Conservation (phyloP, 192 early-diverging fungal species). For the Coemansia sp. region DNA sequence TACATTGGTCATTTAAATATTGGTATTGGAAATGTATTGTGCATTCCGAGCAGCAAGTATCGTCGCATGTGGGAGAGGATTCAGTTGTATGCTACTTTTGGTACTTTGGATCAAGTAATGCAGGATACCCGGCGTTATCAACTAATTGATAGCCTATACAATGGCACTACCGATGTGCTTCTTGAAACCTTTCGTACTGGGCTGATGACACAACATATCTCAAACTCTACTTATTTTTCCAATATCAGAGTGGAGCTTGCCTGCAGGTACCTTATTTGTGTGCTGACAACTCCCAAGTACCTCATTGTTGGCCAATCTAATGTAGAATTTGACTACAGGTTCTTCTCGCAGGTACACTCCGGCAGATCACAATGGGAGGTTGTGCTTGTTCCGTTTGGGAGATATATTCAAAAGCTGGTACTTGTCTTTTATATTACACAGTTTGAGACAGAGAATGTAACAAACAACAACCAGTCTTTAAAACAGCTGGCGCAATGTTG, state of each 20-base stretch:
- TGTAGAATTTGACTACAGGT: not conserved
- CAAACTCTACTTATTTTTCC: not conserved
- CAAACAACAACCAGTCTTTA: not conserved
- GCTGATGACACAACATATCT: not conserved
- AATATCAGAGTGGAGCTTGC: not conserved
- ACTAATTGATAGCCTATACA: slow-evolving; percentile 8
- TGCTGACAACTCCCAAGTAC: not conserved
- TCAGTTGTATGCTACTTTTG: slow-evolving; percentile 4
- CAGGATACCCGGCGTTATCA: slow-evolving; percentile 3
- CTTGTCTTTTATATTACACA: not conserved
- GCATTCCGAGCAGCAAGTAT: not conserved
- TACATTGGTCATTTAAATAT: not conserved
- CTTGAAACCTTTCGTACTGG: not conserved
- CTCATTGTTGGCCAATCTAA: not conserved
- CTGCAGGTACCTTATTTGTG: slow-evolving; percentile 2
- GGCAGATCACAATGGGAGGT: not conserved
- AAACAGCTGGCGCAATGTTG: not conserved
- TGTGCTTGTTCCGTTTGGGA: not conserved
- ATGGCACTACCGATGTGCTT: not conserved
- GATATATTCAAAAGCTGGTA: not conserved
- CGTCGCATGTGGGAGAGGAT: slow-evolving; percentile 9
- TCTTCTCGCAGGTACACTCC: not conserved
- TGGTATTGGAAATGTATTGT: not conserved
- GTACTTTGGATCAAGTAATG: not conserved
- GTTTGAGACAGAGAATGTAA: not conserved